Evolutionary conservation across 345 rosid species (phyloP).

Genomic region (Geranium brycei): DNA sequence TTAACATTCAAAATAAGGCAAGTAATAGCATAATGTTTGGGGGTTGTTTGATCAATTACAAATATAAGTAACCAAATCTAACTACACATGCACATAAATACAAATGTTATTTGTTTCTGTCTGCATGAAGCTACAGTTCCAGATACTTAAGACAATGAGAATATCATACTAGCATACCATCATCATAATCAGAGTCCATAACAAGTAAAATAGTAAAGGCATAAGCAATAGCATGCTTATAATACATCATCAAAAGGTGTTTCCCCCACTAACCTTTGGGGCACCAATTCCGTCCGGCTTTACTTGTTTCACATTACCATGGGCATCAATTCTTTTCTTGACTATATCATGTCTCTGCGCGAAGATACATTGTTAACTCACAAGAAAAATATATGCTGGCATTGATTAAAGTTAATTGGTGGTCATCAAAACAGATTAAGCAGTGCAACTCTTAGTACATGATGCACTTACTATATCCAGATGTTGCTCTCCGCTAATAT

Average conservation of each 20-base stretch:
- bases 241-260: background rate
- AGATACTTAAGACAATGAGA: background rate
- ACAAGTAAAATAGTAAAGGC: background rate
- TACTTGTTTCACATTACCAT: constrained; percentile 41
- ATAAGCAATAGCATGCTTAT: background rate
- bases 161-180: too few species aligned
- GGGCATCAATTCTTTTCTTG: constrained; percentile 48
- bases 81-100: too few species aligned
- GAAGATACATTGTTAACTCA: background rate
- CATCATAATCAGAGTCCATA: background rate
- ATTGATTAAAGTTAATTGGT: background rate
- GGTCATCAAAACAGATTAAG: background rate
- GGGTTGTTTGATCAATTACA: too few species aligned
- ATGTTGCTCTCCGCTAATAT: constrained; percentile 70
- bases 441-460: constrained; percentile 1
- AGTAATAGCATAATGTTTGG: too few species aligned
- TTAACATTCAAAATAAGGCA: too few species aligned
- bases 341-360: constrained; percentile 53
- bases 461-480: constrained; percentile 44
- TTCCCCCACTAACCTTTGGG: constrained; percentile 28
- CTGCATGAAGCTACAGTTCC: too few species aligned
- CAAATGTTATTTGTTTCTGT: too few species aligned
- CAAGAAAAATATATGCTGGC: background rate
- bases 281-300: constrained; percentile 56
- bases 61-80: too few species aligned